phyloP scores from a whole-genome alignment of 495 filamentous ascomycete genomes.

The Podospora pseudocomata region DNA sequence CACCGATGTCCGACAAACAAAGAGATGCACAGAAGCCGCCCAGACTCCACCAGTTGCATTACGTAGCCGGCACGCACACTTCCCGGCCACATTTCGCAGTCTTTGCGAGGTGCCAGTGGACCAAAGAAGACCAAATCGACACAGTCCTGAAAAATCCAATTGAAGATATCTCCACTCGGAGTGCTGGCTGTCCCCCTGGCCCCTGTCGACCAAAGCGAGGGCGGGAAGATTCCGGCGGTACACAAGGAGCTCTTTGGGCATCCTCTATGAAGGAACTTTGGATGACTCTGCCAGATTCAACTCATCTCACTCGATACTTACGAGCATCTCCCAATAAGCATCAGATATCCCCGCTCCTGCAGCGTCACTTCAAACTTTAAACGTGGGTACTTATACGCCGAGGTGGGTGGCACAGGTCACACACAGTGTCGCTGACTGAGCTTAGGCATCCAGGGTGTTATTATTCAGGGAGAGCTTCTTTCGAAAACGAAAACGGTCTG shows the following conservation, averaged over 20 bases:
- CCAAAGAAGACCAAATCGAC: not conserved
- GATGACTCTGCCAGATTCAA: not conserved
- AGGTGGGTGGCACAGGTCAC: not conserved
- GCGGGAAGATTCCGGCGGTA: not conserved
- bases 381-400: not conserved
- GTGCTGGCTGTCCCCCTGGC: not conserved
- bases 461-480: not conserved
- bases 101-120: not conserved
- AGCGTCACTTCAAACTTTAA: no score
- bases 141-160: not conserved
- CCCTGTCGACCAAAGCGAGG: not conserved
- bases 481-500: conserved; percentile 3
- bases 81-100: not conserved
- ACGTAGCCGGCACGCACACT: not conserved
- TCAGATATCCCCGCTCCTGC: not conserved
- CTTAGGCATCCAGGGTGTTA: not conserved
- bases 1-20: not conserved
- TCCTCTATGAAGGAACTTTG: not conserved
- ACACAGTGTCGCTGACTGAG: not conserved
- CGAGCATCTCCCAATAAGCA: not conserved
- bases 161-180: not conserved
- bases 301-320: not conserved
- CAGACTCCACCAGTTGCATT: not conserved
- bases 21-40: not conserved
- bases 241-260: not conserved